These are phyloP conservation scores for Citrus sinensis DNA, from an alignment of 345 rosid species.

Conservation along the genomic window DVS_A1.0 CM039164.1:9301501-9302000, in stretches of 20 bases:
- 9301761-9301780: slow-evolving; percentile 19
- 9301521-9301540: neutral
- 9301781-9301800: slow-evolving; percentile 34
- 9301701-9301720: slow-evolving; percentile 50
- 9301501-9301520: slow-evolving; percentile 37
- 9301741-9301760: slow-evolving; percentile 34
- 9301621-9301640: slow-evolving; percentile 29
- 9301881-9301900: slow-evolving; percentile 50
- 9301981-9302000: slow-evolving; percentile 1
- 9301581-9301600: slow-evolving; percentile 42
- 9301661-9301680: slow-evolving; percentile 41
- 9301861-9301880: neutral
- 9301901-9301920: neutral
- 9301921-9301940: neutral
- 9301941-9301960: neutral
- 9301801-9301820: slow-evolving; percentile 47
- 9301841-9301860: neutral
- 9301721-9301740: slow-evolving; percentile 32
- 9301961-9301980: neutral
- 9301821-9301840: slow-evolving; percentile 4
- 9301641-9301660: neutral
- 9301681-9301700: slow-evolving; percentile 42
- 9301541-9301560: slow-evolving; percentile 49
- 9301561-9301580: slow-evolving; percentile 48
- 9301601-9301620: slow-evolving; percentile 46